A percentile compares a stretch with the other conserved stretches of the same genome.
These are phyloP conservation scores for Claviceps digitariae DNA, from an alignment of 2,329 filamentous ascomycete genomes.

Conservation along the genomic window DNA sequence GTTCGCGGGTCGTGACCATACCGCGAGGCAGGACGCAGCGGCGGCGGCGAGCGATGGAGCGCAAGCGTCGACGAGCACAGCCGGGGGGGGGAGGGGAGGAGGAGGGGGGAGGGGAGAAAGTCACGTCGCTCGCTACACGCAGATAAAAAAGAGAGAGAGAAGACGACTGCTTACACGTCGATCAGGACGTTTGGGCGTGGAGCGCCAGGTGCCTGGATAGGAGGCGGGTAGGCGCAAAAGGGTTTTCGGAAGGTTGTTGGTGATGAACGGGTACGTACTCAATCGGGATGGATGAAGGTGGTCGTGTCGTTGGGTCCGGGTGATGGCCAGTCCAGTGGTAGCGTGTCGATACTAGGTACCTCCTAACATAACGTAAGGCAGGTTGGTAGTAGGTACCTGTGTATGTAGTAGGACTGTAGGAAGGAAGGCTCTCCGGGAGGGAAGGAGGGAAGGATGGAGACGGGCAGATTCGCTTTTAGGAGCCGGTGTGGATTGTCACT, in stretches of 20 bases:
- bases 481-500: constrained; percentile 1
- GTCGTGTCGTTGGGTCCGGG: background rate
- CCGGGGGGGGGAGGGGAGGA: background rate
- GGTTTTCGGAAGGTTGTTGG: background rate
- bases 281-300: constrained; percentile 1
- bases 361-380: too few relatives aligned
- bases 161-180: background rate
- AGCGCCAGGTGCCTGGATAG: background rate
- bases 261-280: background rate
- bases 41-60: constrained; percentile 2
- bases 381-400: too few relatives aligned
- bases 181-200: background rate
- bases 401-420: background rate
- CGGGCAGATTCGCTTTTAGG: background rate
- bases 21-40: constrained; percentile 15
- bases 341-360: too few relatives aligned
- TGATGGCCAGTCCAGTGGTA: too few relatives aligned
- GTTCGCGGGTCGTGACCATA: constrained; percentile 26
- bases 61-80: background rate
- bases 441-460: background rate
- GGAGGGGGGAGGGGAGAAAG: background rate
- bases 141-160: too few relatives aligned
- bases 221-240: background rate
- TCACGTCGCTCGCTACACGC: background rate
- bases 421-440: background rate